Conservation (phyloP, 78 protist genomes). For the Pigoraptor vietnamica region DNA sequence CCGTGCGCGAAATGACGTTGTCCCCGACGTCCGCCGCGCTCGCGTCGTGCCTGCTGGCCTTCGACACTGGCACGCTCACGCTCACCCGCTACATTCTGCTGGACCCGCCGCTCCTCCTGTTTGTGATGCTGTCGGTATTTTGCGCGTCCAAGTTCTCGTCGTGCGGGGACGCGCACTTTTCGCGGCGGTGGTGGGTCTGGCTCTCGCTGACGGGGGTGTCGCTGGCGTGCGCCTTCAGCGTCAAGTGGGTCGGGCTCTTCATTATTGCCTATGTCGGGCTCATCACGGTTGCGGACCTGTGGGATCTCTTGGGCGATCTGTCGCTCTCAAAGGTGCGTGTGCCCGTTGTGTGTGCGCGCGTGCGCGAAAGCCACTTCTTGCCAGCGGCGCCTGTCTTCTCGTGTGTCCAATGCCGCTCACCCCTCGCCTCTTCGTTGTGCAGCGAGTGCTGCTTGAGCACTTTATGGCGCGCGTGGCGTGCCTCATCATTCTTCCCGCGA, state of each 20-base stretch:
- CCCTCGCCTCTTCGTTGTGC: no score
- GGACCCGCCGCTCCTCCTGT: constrained; percentile 23
- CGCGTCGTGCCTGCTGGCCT: not conserved
- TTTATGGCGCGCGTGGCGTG: constrained; percentile 13
- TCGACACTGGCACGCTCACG: constrained; percentile 18
- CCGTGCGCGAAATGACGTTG: not conserved
- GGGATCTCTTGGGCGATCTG: constrained; percentile 30
- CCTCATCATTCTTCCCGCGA: constrained; percentile 15
- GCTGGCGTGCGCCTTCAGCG: not conserved
- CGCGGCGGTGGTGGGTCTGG: not conserved
- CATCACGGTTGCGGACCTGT: constrained; percentile 3
- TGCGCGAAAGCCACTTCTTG: no score
- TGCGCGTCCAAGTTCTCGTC: not conserved
- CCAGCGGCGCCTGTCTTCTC: no score
- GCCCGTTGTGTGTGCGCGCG: not conserved
- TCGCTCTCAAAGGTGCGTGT: not conserved
- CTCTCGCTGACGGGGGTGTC: not conserved
- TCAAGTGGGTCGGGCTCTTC: constrained; percentile 30
- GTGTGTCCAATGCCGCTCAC: not conserved
- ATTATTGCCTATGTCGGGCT: constrained; percentile 10
- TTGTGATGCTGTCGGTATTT: not conserved
- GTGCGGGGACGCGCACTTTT: not conserved
- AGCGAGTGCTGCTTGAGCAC: not conserved
- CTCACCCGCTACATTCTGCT: constrained; percentile 28
- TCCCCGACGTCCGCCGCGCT: not conserved